Evolutionary conservation across 2,329 filamentous ascomycete genomes (phyloP).

Genomic region (Bisporella sp.): DNA sequence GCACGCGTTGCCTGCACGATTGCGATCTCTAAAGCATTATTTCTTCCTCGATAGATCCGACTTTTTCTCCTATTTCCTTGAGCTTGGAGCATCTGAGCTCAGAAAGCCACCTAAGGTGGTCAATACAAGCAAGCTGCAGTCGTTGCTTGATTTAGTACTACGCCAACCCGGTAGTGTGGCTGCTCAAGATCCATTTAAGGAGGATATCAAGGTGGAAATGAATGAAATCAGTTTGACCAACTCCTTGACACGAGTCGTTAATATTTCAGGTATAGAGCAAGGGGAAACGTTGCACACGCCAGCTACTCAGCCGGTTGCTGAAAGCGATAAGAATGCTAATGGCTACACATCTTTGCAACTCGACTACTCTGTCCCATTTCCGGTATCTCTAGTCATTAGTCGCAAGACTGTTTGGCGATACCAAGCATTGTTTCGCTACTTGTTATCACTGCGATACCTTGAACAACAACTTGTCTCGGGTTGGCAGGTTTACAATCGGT

Average conservation of each 20-base stretch:
- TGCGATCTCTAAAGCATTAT: constrained; percentile 94
- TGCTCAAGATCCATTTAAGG: constrained; percentile 92
- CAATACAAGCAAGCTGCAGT: constrained; percentile 90
- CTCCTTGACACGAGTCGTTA: constrained; percentile 92
- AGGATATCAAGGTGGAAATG: constrained; percentile 96
- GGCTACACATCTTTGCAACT: constrained; percentile 92
- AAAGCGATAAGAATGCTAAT: constrained; percentile 78
- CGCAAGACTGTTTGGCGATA: constrained; percentile 96
- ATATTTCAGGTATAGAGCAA: constrained; percentile 90
- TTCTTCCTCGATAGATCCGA: constrained; percentile 98
- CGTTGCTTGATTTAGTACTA: constrained; percentile 87
- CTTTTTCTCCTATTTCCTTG: constrained; percentile 97
- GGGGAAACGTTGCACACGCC: constrained; percentile 75
- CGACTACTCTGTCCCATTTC: constrained; percentile 91
- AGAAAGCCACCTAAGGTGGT: constrained; percentile 83
- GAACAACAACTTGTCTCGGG: constrained; percentile 80
- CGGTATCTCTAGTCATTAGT: constrained; percentile 89
- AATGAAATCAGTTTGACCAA: constrained; percentile 90
- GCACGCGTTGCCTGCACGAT: constrained; percentile 78
- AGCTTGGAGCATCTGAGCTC: constrained; percentile 82
- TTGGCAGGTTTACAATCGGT: constrained; percentile 85
- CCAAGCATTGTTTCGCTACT: constrained; percentile 90
- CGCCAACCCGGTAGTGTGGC: constrained; percentile 95
- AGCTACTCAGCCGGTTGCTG: constrained; percentile 54
- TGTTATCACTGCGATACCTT: constrained; percentile 81